These are phyloP conservation scores for Agrostemma githago DNA, from an alignment of 148 eudicot genomes.

Conservation along the genomic window DNA sequence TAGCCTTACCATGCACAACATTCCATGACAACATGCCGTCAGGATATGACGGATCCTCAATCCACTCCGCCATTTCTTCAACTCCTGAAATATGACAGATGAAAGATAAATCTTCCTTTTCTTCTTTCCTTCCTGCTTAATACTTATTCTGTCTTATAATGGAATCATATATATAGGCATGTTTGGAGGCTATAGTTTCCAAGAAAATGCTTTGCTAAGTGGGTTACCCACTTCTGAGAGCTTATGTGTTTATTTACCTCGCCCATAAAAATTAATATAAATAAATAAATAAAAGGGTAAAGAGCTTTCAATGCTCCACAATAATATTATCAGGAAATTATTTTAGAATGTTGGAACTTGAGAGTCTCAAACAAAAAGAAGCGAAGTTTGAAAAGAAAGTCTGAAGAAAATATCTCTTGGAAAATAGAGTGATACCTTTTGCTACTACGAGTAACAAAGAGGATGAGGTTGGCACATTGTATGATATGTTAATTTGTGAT, in stretches of 20 bases:
- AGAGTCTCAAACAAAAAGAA: neutral
- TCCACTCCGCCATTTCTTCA: constrained; percentile 72
- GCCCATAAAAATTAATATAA: neutral
- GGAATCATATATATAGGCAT: neutral
- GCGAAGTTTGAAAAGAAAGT: neutral
- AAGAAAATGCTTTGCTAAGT: neutral
- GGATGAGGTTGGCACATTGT: constrained; percentile 44
- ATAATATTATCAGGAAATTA: neutral
- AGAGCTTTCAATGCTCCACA: neutral
- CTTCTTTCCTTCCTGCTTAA: neutral
- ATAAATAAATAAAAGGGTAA: neutral
- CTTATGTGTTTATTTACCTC: neutral
- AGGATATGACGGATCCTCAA: constrained; percentile 73
- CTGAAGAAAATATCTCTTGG: neutral
- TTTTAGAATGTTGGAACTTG: neutral
- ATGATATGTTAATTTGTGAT: constrained; percentile 66
- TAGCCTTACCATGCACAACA: constrained; percentile 54
- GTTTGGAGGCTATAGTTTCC: neutral
- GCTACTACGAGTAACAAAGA: constrained; percentile 65
- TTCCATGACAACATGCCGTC: constrained; percentile 37
- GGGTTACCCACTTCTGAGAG: neutral
- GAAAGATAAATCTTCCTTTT: constrained; percentile 12
- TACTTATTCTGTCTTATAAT: neutral
- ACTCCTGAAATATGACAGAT: constrained; percentile 42
- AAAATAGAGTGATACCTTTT: constrained; percentile 48